Base-by-base conservation (phyloP, 148 eudicot genomes). In the Dianthus caryophyllus region DNA sequence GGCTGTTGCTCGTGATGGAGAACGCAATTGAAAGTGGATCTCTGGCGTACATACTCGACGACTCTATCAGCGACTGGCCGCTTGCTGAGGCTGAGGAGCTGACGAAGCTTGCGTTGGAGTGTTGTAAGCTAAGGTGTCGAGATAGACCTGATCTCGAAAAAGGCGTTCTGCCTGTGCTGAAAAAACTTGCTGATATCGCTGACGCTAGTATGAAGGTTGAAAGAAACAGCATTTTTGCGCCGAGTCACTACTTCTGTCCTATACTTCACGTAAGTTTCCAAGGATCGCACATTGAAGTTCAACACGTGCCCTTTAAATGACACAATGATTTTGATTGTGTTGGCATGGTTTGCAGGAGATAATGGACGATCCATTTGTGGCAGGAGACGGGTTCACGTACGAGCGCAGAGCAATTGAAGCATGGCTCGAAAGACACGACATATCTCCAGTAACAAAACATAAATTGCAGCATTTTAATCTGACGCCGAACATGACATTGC, bases 111-210 rank as follows among this genome's bases (percentile, higher is more conserved):
- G 91, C 91, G 10, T 64, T 90, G 43, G 82, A 71, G 31, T 90
- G 97, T 76, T 82, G 81, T 44, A 78, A 68, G 36, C 86, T 90
- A 46, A 83, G 94, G 29, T 90, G 97, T 65, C 82, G 95, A 72
- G 97, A 88, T 52, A 79, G 97, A 74, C 97, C 95, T 0, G 97
- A 90, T 64, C 95, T 90, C 70, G 97, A 88, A 44, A 84, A 73
- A 7, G 85, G 76, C 47, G 86, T 88, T 29, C 76, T 91, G 46
- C 97, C 89, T 1, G 61, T 80, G 63, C 68, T 91, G 80, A 91
- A 76, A 58, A 84, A 72, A 73, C 87, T 91, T 61, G 88, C 86
- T 63, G 96, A 88, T 68, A 66, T 80, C 66, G 88, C 96, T 16
- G 83, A 86, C 63, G 82, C 83, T 59, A 77, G 80, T 53, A 75